Evolutionary conservation across 2,329 filamentous ascomycete species (phyloP).

Genomic region (Chaetomiaceae sp.): DNA sequence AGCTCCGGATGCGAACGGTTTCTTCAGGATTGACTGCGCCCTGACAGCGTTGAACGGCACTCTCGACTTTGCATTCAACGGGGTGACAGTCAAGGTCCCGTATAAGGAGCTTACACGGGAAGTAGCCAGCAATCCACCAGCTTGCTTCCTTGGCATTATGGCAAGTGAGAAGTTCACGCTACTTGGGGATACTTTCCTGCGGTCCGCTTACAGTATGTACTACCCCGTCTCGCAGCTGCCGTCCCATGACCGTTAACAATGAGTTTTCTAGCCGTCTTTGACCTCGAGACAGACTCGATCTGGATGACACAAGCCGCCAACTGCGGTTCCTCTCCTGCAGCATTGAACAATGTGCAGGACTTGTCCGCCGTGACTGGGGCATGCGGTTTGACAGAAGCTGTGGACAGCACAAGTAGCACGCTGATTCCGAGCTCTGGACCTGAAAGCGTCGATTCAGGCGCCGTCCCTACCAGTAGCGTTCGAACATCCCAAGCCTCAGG

Average conservation of each 20-base stretch:
- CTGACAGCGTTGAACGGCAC: conserved; percentile 39
- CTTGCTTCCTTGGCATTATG: conserved; percentile 49
- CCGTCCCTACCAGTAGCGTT: not conserved
- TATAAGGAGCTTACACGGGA: conserved; percentile 47
- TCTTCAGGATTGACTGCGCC: conserved; percentile 45
- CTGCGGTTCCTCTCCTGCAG: conserved; percentile 45
- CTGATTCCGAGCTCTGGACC: not conserved
- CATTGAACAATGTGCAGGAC: conserved; percentile 33
- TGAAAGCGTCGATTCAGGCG: not conserved
- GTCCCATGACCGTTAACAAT: not conserved
- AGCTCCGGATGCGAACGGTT: conserved; percentile 38
- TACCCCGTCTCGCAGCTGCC: not conserved
- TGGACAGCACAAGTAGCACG: conserved; percentile 11
- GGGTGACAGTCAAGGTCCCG: conserved; percentile 45
- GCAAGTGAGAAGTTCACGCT: conserved; percentile 45
- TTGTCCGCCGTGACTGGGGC: conserved; percentile 27
- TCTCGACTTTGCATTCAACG: conserved; percentile 47
- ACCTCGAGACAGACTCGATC: conserved; percentile 45
- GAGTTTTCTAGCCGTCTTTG: conserved; percentile 41
- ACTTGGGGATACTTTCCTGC: conserved; percentile 56
- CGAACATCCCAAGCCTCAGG: not conserved
- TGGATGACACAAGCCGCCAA: conserved; percentile 50
- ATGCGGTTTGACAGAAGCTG: conserved; percentile 18
- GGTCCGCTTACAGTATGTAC: conserved; percentile 50
- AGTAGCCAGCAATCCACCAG: conserved; percentile 28